Percentiles rank a stretch among this genome's conserved stretches.
Evolutionary conservation across 129 eudicot species (phyloP).

Genomic region (Logfia minima): DNA sequence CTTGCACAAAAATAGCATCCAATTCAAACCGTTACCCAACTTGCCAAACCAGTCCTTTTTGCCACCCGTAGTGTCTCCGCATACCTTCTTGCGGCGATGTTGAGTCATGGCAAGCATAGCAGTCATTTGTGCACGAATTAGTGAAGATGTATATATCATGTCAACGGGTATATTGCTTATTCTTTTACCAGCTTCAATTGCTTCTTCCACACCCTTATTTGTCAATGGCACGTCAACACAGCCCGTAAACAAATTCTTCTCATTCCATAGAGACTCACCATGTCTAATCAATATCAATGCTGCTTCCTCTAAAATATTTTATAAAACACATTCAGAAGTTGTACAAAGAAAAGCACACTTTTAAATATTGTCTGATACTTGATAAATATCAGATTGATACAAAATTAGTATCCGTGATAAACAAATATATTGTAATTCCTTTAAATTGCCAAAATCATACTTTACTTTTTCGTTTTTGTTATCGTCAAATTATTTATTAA

Average conservation of each 20-base stretch:
- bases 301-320: neutral
- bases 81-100: conserved; percentile 86
- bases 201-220: conserved; percentile 85
- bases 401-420: neutral
- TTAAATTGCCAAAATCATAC: neutral
- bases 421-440: neutral
- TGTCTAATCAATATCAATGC: conserved; percentile 74
- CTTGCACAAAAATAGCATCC: neutral
- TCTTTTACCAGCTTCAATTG: conserved; percentile 90
- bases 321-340: neutral
- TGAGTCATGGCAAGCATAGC: conserved; percentile 98
- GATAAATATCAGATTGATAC: no score
- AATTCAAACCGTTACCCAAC: neutral
- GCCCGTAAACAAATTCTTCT: conserved; percentile 89
- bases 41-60: neutral
- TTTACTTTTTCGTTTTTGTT: neutral
- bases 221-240: conserved; percentile 92
- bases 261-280: conserved; percentile 95
- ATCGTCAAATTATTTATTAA: no score
- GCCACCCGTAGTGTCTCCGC: neutral
- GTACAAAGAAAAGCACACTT: neutral
- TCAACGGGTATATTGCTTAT: conserved; percentile 88
- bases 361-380: neutral
- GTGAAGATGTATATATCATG: conserved; percentile 73
- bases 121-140: conserved; percentile 97